These are phyloP conservation scores for Takashimella koratensis DNA, from an alignment of 1,284 basidiomycete species.

Conservation along the genomic window DNA sequence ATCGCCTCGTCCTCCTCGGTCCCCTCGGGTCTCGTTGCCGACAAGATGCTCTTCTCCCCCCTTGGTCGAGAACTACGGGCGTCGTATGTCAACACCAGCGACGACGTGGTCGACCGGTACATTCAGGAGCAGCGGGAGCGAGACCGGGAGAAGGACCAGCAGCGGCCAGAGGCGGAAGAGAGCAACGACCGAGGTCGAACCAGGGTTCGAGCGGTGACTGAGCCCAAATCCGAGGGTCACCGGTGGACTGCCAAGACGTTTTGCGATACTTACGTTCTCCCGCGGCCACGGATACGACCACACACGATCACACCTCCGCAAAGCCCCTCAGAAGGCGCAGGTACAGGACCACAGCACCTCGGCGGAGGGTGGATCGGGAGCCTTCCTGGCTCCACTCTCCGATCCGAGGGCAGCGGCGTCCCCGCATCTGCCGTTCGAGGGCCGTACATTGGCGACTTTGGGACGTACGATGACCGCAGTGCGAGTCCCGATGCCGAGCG, in stretches of 20 bases:
- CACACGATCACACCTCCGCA: conserved; percentile 39
- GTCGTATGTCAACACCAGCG: background rate
- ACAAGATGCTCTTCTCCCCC: conserved; percentile 42
- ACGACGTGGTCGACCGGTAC: background rate
- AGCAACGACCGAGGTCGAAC: background rate
- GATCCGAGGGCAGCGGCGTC: conserved; percentile 6
- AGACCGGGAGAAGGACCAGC: background rate
- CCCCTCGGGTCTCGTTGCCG: conserved; percentile 32
- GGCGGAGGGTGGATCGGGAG: conserved; percentile 14
- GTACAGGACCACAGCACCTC: background rate
- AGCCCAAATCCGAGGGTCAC: conserved; percentile 7
- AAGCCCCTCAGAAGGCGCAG: conserved; percentile 19
- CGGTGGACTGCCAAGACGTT: conserved; percentile 29
- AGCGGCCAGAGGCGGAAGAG: background rate
- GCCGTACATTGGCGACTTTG: too few relatives aligned
- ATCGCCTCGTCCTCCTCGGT: conserved; percentile 34
- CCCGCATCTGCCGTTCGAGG: too few relatives aligned
- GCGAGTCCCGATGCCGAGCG: conserved; percentile 3
- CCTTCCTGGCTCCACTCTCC: conserved; percentile 23
- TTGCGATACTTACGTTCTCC: conserved; percentile 40
- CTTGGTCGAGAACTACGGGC: conserved; percentile 27
- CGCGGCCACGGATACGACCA: conserved; percentile 34
- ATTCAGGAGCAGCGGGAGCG: background rate
- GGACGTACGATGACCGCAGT: conserved; percentile 4
- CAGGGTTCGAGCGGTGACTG: background rate